Base-by-base conservation (phyloP, 2,329 filamentous ascomycete species). In the Cladorrhinum sp. region DNA sequence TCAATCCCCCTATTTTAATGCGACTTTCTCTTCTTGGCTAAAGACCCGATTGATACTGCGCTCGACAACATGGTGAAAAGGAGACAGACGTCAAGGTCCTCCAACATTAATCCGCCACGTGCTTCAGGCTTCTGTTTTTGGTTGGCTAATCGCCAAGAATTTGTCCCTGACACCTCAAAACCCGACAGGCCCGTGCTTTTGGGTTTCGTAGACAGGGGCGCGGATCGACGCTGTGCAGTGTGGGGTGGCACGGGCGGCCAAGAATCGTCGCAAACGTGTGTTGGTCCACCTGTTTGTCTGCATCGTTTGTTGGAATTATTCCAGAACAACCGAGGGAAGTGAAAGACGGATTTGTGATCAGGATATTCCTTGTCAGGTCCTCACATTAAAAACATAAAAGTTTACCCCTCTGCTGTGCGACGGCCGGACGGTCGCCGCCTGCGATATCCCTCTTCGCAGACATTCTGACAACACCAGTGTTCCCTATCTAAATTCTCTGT, bases 61-160 rank as follows among this genome's bases (percentile, higher is more conserved):
- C n/a, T n/a, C 36, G 36, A 42, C 36, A 42, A 42, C 5, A 14
- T 42, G 36, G n/a, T n/a, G n/a, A n/a, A n/a, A n/a, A n/a, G n/a
- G n/a, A n/a, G n/a, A n/a, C n/a, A n/a, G n/a, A n/a, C n/a, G n/a
- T n/a, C n/a, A n/a, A n/a, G n/a, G n/a, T n/a, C 12, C n/a, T 14
- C 49, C 21, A 51, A 26, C 18, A 16, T 51, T 21, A 21, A 20
- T 18, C 39, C 26, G 54, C 54, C 54, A 57, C 54, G 54, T 57
- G 54, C 33, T 57, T 57, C 39, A 57, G 54, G 39, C 24, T 24
- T 48, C 23, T 12, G 26, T 10, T 30, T 57, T 24, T 46, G 42
- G 49, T 28, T 57, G 54, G 36, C 42, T 9, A 39, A 46, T 23
- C 23, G 54, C 54, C 54, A 57, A 57, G 54, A 57, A n/a, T 33